These are phyloP conservation scores for Debaryomyces fabryi DNA, from an alignment of 1,139 yeast species.

Conservation along the genomic window DNA sequence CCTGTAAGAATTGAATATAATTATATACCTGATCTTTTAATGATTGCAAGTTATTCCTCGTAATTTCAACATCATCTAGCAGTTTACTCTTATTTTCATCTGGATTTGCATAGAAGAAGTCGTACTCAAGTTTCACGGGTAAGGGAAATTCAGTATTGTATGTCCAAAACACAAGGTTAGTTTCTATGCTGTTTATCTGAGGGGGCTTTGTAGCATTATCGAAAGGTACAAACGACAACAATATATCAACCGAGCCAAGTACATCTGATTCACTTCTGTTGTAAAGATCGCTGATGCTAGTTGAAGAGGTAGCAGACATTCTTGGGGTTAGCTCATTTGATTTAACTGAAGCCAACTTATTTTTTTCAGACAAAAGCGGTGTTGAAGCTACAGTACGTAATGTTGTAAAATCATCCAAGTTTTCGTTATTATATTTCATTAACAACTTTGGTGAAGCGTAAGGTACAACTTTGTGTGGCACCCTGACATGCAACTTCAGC, in stretches of 20 bases:
- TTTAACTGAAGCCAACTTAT: slow-evolving; percentile 4
- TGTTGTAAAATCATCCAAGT: slow-evolving; percentile 12
- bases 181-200: slow-evolving; percentile 33
- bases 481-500: slow-evolving; percentile 35
- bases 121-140: slow-evolving; percentile 44
- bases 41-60: slow-evolving; percentile 39
- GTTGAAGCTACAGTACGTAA: slow-evolving; percentile 5
- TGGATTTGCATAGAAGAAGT: slow-evolving; percentile 42
- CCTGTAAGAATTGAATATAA: slow-evolving; percentile 39
- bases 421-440: slow-evolving; percentile 37
- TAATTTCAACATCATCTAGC: slow-evolving; percentile 34
- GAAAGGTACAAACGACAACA: slow-evolving; percentile 23
- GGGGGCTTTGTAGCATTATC: slow-evolving; percentile 35
- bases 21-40: slow-evolving; percentile 39
- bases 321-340: slow-evolving; percentile 4
- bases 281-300: slow-evolving; percentile 34
- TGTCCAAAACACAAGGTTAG: slow-evolving; percentile 46
- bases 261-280: slow-evolving; percentile 30
- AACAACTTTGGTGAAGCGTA: slow-evolving; percentile 44
- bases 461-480: slow-evolving; percentile 40
- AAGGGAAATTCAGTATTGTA: slow-evolving; percentile 46
- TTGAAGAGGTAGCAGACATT: slow-evolving; percentile 5
- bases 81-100: slow-evolving; percentile 18
- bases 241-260: slow-evolving; percentile 27
- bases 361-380: slow-evolving; percentile 3